These are phyloP conservation scores for Phytophthora citricola DNA, from an alignment of 352 stramenopile species.

Conservation along the genomic window DNA sequence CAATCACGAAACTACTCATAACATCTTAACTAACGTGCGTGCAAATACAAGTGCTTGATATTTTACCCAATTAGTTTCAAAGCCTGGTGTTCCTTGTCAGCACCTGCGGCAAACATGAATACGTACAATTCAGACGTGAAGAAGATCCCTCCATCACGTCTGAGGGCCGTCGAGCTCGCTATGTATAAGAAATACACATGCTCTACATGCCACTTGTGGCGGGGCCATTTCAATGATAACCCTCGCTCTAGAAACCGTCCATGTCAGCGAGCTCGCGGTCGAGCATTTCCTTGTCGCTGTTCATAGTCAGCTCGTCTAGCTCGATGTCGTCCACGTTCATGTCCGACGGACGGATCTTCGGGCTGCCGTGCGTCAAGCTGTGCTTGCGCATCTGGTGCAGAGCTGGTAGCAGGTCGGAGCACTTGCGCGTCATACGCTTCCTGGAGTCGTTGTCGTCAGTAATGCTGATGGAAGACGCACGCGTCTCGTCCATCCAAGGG, in stretches of 20 bases:
- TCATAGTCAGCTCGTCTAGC: constrained; percentile 58
- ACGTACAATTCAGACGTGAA: constrained; percentile 25
- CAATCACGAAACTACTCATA: constrained; percentile 8
- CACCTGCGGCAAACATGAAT: constrained; percentile 27
- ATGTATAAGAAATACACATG: constrained; percentile 9
- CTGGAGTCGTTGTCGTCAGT: constrained; percentile 39
- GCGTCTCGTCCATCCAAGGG: constrained; percentile 76
- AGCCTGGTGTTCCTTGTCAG: constrained; percentile 18
- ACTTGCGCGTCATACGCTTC: constrained; percentile 46
- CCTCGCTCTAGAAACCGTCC: constrained; percentile 47
- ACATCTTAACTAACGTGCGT: background rate
- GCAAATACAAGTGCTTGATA: constrained; percentile 42
- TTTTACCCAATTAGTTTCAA: constrained; percentile 47
- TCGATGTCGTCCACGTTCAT: constrained; percentile 78
- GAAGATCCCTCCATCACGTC: constrained; percentile 8
- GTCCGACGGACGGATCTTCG: constrained; percentile 75
- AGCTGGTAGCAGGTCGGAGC: constrained; percentile 69
- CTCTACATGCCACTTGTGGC: constrained; percentile 1
- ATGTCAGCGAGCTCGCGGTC: constrained; percentile 70
- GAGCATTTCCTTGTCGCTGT: constrained; percentile 68
- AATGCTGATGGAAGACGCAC: constrained; percentile 28
- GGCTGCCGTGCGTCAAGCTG: constrained; percentile 68
- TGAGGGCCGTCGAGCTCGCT: background rate
- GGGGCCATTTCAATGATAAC: constrained; percentile 39
- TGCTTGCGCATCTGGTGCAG: constrained; percentile 82